Evolutionary conservation across 345 rosid species (phyloP).

Genomic region (Eucalyptus rudis): DNA sequence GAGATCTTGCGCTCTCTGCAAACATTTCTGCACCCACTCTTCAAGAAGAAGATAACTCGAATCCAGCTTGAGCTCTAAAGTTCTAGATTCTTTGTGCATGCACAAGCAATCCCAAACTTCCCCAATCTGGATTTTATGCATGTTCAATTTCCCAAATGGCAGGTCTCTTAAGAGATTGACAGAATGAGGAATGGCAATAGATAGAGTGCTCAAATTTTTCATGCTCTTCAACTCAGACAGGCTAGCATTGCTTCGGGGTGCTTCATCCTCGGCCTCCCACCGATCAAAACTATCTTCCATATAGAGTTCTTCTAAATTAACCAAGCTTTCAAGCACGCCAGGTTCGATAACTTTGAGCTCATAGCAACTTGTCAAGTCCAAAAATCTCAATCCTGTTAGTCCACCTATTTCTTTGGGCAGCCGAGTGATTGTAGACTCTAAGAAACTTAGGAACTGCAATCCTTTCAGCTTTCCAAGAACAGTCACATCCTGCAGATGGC

Average conservation of each 20-base stretch:
- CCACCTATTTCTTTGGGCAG: not conserved
- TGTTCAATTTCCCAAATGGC: fast-evolving
- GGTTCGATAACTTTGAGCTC: fast-evolving
- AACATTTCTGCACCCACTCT: too few species aligned
- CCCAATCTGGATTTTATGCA: not conserved
- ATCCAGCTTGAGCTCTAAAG: too few species aligned
- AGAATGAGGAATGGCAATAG: fast-evolving
- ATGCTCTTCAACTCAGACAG: not conserved
- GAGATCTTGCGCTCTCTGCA: too few species aligned
- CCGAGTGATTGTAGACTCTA: fast-evolving
- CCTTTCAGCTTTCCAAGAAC: not conserved
- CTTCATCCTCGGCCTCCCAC: not conserved
- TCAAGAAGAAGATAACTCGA: too few species aligned
- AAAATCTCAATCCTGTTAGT: not conserved
- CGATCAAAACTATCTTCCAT: not conserved
- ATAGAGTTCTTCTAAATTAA: not conserved
- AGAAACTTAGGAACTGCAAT: fast-evolving
- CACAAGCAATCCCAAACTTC: fast-evolving
- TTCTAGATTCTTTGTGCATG: too few species aligned
- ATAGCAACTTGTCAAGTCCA: fast-evolving
- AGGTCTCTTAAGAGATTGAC: fast-evolving
- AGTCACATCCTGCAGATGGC: not conserved
- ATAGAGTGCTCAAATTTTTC: not conserved
- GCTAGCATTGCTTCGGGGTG: fast-evolving
- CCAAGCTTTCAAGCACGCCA: not conserved